Evolutionary conservation across 306 rosid species (phyloP), one percentile per base, ranked within the genome.

Genomic region (Cucumis hystrix): DNA sequence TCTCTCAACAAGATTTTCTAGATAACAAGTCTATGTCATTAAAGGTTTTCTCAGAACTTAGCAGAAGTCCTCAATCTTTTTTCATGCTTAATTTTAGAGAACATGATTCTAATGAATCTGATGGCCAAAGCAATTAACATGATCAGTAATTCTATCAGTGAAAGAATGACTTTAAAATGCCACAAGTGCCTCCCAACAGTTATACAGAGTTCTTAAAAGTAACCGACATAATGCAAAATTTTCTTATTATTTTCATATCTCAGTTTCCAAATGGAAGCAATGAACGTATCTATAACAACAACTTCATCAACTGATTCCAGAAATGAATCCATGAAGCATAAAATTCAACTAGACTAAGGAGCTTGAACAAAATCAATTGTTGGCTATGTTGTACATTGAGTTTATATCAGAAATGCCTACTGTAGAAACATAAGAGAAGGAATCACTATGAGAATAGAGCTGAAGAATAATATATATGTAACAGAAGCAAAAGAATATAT

Each of bases 401-500:
- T 51, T 49, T 69, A 21, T 69, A 43, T 69, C 77, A 52, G 61
- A 73, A 52, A 30, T 30, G 62, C 16, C 47, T 73, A 73, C 18
- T 12, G 39, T 45, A 25, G 18, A 47, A 47, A 21, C 75, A 70
- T 47, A 45, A 47, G 76, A 71, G 59, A 49, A 23, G 73, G 51
- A 71, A 71, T 45, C 15, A 11, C 58, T 70, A 70, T 13, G 75
- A 47, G 40, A 70, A 70, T 47, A 23, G 59, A 45, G 75, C 37
- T 70, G 57, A 30, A 71, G 59, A 49, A 71, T 21, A 5, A 33
- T 47, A 71, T 51, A 58, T 25, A 23, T 43, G 39, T 11, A 57
- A 60, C 28, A 60, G 28, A 76, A 41, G 67, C 58, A 47, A 76
- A 76, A 60, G 40, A 76, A 25, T 28, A 59, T 62, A 59, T 87